Conservation (phyloP, 2,329 filamentous ascomycete genomes). For the Penicillium nordicum region DNA sequence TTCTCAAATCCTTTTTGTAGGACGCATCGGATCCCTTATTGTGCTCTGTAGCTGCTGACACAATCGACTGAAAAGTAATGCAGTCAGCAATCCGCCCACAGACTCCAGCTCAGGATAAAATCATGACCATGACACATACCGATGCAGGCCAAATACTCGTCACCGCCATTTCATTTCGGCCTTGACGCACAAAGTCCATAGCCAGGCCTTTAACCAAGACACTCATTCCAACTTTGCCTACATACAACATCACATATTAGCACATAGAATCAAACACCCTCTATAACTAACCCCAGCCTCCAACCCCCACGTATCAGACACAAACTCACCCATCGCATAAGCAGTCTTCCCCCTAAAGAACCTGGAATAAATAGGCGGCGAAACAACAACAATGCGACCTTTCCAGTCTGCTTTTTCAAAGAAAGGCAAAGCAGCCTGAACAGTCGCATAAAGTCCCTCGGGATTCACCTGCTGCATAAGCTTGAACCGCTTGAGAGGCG, state of each 20-base stretch:
- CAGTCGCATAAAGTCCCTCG: slow-evolving; percentile 69
- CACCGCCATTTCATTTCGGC: slow-evolving; percentile 66
- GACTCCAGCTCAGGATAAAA: not conserved
- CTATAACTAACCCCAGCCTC: not conserved
- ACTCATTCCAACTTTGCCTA: slow-evolving; percentile 75
- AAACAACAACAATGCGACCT: slow-evolving; percentile 72
- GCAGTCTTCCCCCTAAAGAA: slow-evolving; percentile 85
- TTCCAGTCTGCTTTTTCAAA: slow-evolving; percentile 54
- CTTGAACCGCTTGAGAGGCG: slow-evolving; percentile 71
- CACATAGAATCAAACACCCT: not conserved
- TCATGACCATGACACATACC: slow-evolving; percentile 45
- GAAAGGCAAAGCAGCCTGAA: slow-evolving; percentile 67
- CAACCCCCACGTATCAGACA: not conserved
- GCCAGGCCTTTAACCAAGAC: slow-evolving; percentile 76
- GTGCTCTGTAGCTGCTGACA: slow-evolving; percentile 68
- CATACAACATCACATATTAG: not conserved
- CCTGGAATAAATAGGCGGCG: slow-evolving; percentile 78
- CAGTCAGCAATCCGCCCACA: not conserved
- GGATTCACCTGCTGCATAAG: slow-evolving; percentile 73
- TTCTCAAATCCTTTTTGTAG: slow-evolving; percentile 60
- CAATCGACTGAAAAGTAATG: slow-evolving; percentile 54
- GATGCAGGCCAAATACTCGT: slow-evolving; percentile 79
- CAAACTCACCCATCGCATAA: slow-evolving; percentile 61
- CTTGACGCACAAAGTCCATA: slow-evolving; percentile 73
- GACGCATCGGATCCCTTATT: slow-evolving; percentile 47